Evolutionary conservation across 1,284 basidiomycete species (phyloP), one percentile per base, ranked within the genome.

Genomic region (Apiotrichum veenhuisii): DNA sequence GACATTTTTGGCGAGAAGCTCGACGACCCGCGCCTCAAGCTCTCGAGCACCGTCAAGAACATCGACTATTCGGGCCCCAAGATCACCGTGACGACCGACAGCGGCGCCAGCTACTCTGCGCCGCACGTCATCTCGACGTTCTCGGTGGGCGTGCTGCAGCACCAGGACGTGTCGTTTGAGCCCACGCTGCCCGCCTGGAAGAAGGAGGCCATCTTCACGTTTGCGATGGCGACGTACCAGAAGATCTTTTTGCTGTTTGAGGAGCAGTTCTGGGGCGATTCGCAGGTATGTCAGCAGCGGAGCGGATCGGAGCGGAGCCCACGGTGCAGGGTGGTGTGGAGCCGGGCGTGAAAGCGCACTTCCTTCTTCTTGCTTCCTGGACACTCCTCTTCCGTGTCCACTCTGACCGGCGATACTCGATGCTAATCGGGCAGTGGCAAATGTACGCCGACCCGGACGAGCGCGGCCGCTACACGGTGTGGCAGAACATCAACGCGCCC

Each of bases 201-300:
- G 68, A 64, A 77, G 41, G 85, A 87, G 62, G 85, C 85, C 1
- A 84, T 87, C 48, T 81, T 84, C 27, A 82, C 81, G 50, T 82
- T 87, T 70, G 79, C 80, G 9, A 86, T 87, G 86, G 80, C 79
- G 2, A 84, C 81, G 3, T 87, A 85, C 65, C 86, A 85, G 5
- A 87, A 87, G 73, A 85, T 87, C 46, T 87, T 87, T 71, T 64
- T 87, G 44, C 80, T 84, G 59, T 87, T 87, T 65, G 78, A 82
- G 0, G 66, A 81, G 54, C 84, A 83, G 41, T 87, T 87, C 68
- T 87, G 86, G 86, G 85, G 85, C 57, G 79, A 84, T 40, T 83
- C 83, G 0, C 79, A 87, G 80, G 85, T 83, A 57, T n/a, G 57
- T 34, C 9, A 9, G 5, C 26, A 33, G 9, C 30, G 14, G 44